Conservation (phyloP, 83 land plant genomes). For the Diphasiastrum complanatum region DNA sequence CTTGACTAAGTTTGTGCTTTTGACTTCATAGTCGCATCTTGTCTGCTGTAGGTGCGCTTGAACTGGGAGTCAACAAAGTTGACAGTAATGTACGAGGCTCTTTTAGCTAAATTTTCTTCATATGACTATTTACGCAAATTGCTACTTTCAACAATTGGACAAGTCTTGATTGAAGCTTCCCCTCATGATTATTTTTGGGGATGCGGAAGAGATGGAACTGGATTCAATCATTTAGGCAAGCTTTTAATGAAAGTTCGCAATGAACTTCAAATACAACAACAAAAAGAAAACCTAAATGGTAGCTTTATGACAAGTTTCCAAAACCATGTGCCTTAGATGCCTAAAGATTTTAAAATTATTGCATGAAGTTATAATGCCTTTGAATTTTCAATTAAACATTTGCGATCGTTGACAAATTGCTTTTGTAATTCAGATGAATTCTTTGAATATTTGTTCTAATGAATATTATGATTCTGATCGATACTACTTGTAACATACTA, state of each 20-base stretch:
- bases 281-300: constrained; percentile 6
- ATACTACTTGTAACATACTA: too few relatives aligned
- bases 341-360: too few relatives aligned
- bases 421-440: too few relatives aligned
- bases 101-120: constrained; percentile 72
- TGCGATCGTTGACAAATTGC: too few relatives aligned
- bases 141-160: constrained; percentile 80
- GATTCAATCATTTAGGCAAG: constrained; percentile 25
- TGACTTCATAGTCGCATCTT: not conserved
- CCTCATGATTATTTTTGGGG: constrained; percentile 98
- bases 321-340: too few relatives aligned
- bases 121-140: constrained; percentile 53
- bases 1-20: not conserved
- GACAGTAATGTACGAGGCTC: constrained; percentile 73
- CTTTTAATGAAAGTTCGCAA: constrained; percentile 25
- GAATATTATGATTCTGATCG: too few relatives aligned
- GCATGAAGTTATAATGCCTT: too few relatives aligned
- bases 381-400: too few relatives aligned
- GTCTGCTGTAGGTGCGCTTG: constrained; percentile 49
- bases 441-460: too few relatives aligned
- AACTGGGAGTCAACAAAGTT: constrained; percentile 66
- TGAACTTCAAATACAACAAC: constrained; percentile 8
- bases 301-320: too few relatives aligned
- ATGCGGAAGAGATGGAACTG: constrained; percentile 48
- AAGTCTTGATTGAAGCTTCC: constrained; percentile 83